Percentiles rank a stretch among this genome's conserved stretches.
Conservation (phyloP, 345 rosid species). For the Mallotus nudiflorus region DNA sequence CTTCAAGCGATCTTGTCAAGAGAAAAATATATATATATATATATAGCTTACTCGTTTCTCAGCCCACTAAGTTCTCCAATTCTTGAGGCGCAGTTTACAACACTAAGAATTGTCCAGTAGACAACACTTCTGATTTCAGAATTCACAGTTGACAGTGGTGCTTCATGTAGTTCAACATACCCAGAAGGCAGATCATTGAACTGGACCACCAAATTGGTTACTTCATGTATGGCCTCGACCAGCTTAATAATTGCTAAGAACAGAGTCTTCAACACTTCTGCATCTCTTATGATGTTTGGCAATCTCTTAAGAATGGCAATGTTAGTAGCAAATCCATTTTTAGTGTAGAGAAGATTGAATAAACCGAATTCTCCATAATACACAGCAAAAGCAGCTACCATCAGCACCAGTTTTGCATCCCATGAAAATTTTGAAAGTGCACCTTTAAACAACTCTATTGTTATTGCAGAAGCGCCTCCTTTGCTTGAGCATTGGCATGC, state of each 20-base stretch:
- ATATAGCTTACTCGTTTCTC: no score
- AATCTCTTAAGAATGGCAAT: conserved; percentile 49
- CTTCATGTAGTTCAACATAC: no score
- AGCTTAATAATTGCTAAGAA: conserved; percentile 12
- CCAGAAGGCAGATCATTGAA: no score
- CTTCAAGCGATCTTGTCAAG: no score
- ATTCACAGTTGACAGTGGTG: no score
- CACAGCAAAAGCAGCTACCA: conserved; percentile 49
- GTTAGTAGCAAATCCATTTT: conserved; percentile 39
- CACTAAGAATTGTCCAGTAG: no score
- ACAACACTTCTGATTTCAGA: no score
- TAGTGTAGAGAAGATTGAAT: conserved; percentile 25
- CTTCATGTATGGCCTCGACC: neutral
- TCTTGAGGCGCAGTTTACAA: no score
- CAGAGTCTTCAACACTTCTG: conserved; percentile 22
- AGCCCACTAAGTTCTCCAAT: no score
- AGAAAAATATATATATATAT: no score
- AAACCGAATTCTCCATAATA: conserved; percentile 51
- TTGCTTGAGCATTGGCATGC: conserved; percentile 51
- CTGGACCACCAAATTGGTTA: neutral
- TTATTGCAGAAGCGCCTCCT: conserved; percentile 44
- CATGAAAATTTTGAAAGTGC: conserved; percentile 38
- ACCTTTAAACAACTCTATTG: conserved; percentile 39
- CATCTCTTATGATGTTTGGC: conserved; percentile 35
- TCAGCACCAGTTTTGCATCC: conserved; percentile 53